Base-by-base conservation (phyloP, 139 green algal genomes). In the Picochlorum costavermella region DNA sequence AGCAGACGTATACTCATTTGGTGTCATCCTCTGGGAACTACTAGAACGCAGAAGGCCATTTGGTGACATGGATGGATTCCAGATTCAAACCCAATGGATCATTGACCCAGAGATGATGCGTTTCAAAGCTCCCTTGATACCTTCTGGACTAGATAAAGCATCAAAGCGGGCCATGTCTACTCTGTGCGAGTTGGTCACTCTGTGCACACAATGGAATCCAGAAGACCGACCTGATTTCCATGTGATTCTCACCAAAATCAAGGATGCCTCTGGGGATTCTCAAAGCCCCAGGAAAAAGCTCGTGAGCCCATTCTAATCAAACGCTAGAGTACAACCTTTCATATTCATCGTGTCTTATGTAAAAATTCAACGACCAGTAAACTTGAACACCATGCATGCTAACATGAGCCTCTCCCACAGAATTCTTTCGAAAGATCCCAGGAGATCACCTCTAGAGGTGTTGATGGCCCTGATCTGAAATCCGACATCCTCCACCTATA, bases 1-100 rank as follows among this genome's bases (percentile, higher is more conserved):
- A 26, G 71, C 71, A 25, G 72, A 79, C 45, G 72, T 79, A n/a
- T 75, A 70, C 40, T 64, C 64, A 2, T 77, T 77, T 56, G 71
- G 71, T 0, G 72, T 78, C 25, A 23, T 53, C 10, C 55, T 79
- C 46, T 79, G 50, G 48, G 72, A 79, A 37, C 33, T 86, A 16
- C 20, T 79, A 17, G 71, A 69, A 55, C 67, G 73, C 50, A 46
- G 66, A 65, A 63, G 73, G 26, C 80, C 80, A 11, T 85, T 65
- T 60, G 28, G 26, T 17, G 71, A 50, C 56, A 64, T 77, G 71
- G 71, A 77, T 16, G 71, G 60, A 16, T 73, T 73, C 30, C 68
- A 78, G 33, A 77, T 78, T 26, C 72, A 78, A 64, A 78, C 68
- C 26, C 68, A 68, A 62, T 78, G 72, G 72, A 50, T 69, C 5